Evolutionary conservation across 2,329 filamentous ascomycete species (phyloP), one percentile per base, ranked within the genome.

Genomic region (Talaromyces marneffei): DNA sequence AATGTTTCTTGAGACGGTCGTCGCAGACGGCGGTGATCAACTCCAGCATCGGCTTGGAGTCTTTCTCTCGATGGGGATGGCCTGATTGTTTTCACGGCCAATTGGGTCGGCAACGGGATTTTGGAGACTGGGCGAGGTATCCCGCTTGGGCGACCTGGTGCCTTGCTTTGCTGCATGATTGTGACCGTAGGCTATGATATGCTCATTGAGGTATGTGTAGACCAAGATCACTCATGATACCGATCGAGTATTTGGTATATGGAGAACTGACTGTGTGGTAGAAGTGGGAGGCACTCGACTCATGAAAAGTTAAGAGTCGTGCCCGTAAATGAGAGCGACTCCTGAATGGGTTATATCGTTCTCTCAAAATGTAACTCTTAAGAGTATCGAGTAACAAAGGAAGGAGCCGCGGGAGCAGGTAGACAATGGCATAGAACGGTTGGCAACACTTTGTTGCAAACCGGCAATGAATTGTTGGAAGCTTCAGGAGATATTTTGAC

Each of bases 101-200:
- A 73, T 46, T 77, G 62, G 31, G 72, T 76, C 25, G 78, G 82
- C 63, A 84, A 74, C 12, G 83, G 83, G 52, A 85, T 74, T 65
- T 80, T 79, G 23, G 83, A 85, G 46, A 70, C 67, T 42, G 78
- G 76, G 48, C 82, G 77, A 62, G 83, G 83, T 56, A 85, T 76
- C 35, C 71, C 71, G 61, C 73, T 77, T 16, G 66, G 70, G 40
- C 68, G 71, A 31, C 61, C 63, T 42, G 67, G 68, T 52, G 68
- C 66, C 61, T 67, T 72, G 63, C 72, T 70, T 29, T 67, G 67
- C 40, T 76, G 73, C 75, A 77, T 77, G 46, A 18, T 58, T 35
- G 42, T 39, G 14, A 14, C 10, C 8, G 55, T 23, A 20, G 7
- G 23, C 12, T 44, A 53, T 16, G 9, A 33, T 35, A 52, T 37